Evolutionary conservation across 208 protist genomes (phyloP).

Genomic region (Acanthamoeba sp.): DNA sequence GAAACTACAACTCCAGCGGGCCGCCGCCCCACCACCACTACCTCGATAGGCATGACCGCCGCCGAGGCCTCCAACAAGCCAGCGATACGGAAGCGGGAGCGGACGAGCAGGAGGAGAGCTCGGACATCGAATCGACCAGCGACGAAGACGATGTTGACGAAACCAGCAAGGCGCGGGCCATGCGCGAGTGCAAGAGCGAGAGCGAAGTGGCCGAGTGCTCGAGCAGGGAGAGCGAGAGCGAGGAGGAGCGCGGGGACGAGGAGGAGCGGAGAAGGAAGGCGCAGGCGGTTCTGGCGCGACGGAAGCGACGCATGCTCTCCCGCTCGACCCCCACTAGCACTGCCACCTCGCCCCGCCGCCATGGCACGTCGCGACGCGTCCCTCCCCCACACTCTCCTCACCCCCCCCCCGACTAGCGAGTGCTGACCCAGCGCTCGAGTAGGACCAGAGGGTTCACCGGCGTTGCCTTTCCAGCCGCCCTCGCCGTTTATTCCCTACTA

Average conservation of each 20-base stretch:
- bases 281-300: background rate
- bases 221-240: background rate
- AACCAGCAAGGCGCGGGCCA: background rate
- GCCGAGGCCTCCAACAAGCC: background rate
- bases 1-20: background rate
- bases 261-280: background rate
- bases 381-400: background rate
- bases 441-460: background rate
- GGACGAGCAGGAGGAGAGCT: background rate
- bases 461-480: background rate
- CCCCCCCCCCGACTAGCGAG: too few relatives aligned
- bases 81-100: background rate
- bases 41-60: too few relatives aligned
- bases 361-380: background rate
- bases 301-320: slow-evolving; percentile 32
- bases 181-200: background rate
- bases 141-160: background rate
- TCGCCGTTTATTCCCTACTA: slow-evolving; percentile 38
- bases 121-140: background rate
- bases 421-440: too few relatives aligned
- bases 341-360: background rate
- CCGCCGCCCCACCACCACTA: background rate
- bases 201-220: background rate
- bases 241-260: background rate
- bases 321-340: slow-evolving; percentile 17